Base-by-base conservation (phyloP, 345 rosid genomes). In the Trapa incisa region DNA sequence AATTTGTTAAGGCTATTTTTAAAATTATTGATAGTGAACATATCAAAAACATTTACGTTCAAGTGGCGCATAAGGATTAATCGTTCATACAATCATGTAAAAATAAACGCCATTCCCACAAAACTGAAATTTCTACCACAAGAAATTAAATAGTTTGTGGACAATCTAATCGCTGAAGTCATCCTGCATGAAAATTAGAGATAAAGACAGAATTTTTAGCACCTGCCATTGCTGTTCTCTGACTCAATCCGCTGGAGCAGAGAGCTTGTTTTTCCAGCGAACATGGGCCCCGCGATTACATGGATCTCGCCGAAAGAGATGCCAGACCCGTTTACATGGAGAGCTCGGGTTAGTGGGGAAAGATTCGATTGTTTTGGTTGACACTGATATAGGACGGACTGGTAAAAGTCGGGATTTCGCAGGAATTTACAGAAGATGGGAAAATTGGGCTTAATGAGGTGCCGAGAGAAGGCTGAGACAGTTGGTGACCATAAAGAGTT, bases 231-330 rank as follows among this genome's bases (percentile, higher is more conserved):
- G 50, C 65, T 65, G 67, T 73, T 82, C 73, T 87, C 93, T 6
- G 81, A 39, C 41, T 85, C 86, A 64, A 89, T 78, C 36, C 91
- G 81, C 37, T 80, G 89, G 35, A 92, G 93, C 73, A 89, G 87
- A 0, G 80, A 74, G 68, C 89, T 86, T 5, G 98, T 89, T 68
- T 86, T 85, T 8, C 86, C 92, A 60, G 96, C 80, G 65, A 86
- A 89, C 91, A 83, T 82, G 22, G 91, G 86, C 36, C 82, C 98
- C 11, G 87, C 84, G 32, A 89, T 84, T 71, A 92, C 95, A 73
- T 89, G 98, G 68, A 87, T 75, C 79, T 86, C 92, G 2, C 96
- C 85, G 38, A 81, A 75, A 29, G 74, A n/a, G 8, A 81, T 65
- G 10, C 41, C 67, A 15, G 77, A 48, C 11, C 80, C 64, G 22